phyloP scores from a whole-genome alignment of 2,329 filamentous ascomycete species.

The Trichoderma semiorbis region DNA sequence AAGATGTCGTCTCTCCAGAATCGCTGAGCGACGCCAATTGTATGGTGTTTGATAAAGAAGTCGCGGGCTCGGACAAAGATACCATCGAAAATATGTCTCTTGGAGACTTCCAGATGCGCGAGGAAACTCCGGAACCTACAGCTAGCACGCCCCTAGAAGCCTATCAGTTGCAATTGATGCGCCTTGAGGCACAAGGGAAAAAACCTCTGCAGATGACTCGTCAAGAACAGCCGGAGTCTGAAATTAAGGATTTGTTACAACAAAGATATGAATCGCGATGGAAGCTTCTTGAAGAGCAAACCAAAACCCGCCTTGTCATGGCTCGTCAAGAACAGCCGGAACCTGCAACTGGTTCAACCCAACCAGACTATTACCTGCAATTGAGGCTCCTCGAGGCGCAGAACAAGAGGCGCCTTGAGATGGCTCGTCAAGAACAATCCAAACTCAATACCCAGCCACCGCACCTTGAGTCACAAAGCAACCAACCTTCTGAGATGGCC shows the following conservation, averaged over 20 bases:
- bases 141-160: background rate
- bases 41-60: background rate
- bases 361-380: background rate
- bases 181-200: background rate
- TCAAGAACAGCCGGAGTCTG: background rate
- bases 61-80: background rate
- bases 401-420: background rate
- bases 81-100: background rate
- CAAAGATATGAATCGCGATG: background rate
- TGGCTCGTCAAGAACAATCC: background rate
- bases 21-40: background rate
- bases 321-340: background rate
- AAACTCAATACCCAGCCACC: background rate
- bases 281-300: background rate
- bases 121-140: background rate
- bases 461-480: background rate
- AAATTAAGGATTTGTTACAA: background rate
- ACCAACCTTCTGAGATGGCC: background rate
- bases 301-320: background rate
- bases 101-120: background rate
- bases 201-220: fast-evolving
- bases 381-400: background rate
- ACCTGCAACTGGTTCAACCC: background rate
- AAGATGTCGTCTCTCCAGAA: background rate
- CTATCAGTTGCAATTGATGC: background rate